phyloP scores from a whole-genome alignment of 139 green algal species.

The Chlamydomonas sp. region DNA sequence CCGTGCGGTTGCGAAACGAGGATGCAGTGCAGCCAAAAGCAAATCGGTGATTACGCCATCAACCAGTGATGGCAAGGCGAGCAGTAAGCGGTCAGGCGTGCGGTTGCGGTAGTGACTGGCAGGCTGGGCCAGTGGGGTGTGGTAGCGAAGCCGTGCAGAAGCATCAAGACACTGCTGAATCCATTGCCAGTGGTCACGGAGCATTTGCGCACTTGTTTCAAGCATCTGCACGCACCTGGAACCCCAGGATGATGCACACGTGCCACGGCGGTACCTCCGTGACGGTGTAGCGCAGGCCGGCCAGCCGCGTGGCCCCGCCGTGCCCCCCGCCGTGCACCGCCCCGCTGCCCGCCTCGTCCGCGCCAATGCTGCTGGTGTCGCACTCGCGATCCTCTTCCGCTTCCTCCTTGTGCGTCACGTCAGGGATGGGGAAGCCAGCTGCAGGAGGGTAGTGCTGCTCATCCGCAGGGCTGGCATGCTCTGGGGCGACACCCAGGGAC shows the following conservation, averaged over 20 bases:
- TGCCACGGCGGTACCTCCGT: slow-evolving; percentile 55
- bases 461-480: too few relatives aligned
- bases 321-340: too few relatives aligned
- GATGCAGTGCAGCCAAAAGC: background rate
- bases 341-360: too few relatives aligned
- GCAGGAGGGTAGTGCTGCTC: too few relatives aligned
- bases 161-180: too few relatives aligned
- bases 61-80: background rate
- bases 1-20: background rate
- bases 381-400: too few relatives aligned
- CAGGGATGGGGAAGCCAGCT: too few relatives aligned
- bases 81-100: background rate
- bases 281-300: slow-evolving; percentile 53
- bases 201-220: too few relatives aligned
- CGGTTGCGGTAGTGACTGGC: background rate
- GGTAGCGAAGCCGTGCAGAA: background rate
- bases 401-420: too few relatives aligned
- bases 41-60: background rate
- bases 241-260: slow-evolving; percentile 56
- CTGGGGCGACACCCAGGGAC: too few relatives aligned
- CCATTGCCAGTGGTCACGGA: too few relatives aligned
- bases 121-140: background rate
- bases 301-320: background rate
- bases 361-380: too few relatives aligned
- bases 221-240: slow-evolving; percentile 38